Evolutionary conservation across 2,329 filamentous ascomycete species (phyloP).

Genomic region (Tolypocladium amazonense): DNA sequence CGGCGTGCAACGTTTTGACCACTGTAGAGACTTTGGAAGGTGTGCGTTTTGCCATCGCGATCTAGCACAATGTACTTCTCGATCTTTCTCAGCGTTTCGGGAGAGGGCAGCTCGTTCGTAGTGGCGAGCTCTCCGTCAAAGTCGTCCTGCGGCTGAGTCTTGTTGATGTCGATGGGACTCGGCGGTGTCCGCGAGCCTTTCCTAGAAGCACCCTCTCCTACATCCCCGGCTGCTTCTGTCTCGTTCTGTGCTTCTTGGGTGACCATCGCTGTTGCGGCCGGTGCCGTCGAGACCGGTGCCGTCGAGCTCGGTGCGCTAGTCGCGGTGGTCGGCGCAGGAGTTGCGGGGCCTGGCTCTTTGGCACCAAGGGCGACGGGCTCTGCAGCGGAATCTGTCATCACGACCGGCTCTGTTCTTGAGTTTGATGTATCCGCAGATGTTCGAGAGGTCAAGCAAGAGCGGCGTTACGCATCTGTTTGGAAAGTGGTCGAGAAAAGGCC

Average conservation of each 20-base stretch:
- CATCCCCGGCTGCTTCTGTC: neutral
- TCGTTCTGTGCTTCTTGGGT: neutral
- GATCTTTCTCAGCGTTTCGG: constrained; percentile 36
- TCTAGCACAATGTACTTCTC: constrained; percentile 51
- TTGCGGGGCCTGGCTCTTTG: neutral
- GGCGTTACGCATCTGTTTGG: neutral
- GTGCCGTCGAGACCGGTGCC: neutral
- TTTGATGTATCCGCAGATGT: neutral
- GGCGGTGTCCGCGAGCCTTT: constrained; percentile 8
- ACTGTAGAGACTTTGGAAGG: constrained; percentile 54
- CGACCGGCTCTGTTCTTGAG: neutral
- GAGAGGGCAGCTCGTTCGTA: constrained; percentile 43
- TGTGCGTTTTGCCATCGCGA: constrained; percentile 43
- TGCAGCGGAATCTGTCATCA: neutral
- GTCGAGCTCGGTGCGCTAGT: too few species aligned
- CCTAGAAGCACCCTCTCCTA: neutral
- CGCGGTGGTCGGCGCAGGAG: neutral
- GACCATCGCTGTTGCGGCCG: neutral
- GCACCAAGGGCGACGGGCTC: neutral
- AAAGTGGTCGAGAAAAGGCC: neutral
- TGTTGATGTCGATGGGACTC: constrained; percentile 22
- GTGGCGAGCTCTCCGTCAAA: constrained; percentile 46
- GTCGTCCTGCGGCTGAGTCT: constrained; percentile 34
- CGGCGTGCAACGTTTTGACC: constrained; percentile 41
- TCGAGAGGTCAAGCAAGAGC: neutral